A percentile compares a stretch with the other conserved stretches of the same genome.
These are phyloP conservation scores for Marasmius tenuissimus DNA, from an alignment of 1,284 basidiomycete species.

Conservation along the genomic window DNA sequence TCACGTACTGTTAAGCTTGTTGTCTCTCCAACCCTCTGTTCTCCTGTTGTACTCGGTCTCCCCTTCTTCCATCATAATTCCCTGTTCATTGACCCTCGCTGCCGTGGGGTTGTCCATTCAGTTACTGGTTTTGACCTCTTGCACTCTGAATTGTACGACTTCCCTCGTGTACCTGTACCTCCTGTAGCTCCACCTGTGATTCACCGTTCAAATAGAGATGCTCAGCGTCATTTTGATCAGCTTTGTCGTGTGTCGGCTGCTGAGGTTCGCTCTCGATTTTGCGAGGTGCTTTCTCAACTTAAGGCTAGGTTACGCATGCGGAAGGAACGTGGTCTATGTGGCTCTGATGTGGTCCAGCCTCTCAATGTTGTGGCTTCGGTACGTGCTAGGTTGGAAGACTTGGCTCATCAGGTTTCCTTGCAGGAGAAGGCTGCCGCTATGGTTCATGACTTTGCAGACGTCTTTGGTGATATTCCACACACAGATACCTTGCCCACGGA, in stretches of 20 bases:
- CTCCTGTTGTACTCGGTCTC: conserved; percentile 15
- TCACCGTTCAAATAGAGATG: neutral
- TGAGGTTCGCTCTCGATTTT: too few species aligned
- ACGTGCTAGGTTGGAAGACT: conserved; percentile 8
- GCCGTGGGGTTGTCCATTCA: conserved; percentile 10
- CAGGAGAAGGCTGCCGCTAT: neutral
- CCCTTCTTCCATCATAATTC: conserved; percentile 15
- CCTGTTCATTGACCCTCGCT: conserved; percentile 11
- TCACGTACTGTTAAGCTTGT: conserved; percentile 9
- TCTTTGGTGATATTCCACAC: conserved; percentile 12
- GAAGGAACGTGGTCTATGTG: too few species aligned
- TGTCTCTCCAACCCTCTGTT: conserved; percentile 13
- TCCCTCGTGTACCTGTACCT: neutral
- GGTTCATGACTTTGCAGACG: neutral
- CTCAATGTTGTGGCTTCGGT: conserved; percentile 13
- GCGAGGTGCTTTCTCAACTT: too few species aligned
- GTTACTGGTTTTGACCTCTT: conserved; percentile 7
- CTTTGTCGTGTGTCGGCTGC: too few species aligned
- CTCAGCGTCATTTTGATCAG: neutral
- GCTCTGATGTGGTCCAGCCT: neutral
- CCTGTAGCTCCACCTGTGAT: neutral
- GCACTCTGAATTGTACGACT: neutral
- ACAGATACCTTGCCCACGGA: conserved; percentile 22
- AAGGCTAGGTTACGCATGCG: too few species aligned
- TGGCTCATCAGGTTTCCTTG: conserved; percentile 10